phyloP scores from a whole-genome alignment of 1,284 basidiomycete species.

The Cutaneotrichosporon arboriforme region DNA sequence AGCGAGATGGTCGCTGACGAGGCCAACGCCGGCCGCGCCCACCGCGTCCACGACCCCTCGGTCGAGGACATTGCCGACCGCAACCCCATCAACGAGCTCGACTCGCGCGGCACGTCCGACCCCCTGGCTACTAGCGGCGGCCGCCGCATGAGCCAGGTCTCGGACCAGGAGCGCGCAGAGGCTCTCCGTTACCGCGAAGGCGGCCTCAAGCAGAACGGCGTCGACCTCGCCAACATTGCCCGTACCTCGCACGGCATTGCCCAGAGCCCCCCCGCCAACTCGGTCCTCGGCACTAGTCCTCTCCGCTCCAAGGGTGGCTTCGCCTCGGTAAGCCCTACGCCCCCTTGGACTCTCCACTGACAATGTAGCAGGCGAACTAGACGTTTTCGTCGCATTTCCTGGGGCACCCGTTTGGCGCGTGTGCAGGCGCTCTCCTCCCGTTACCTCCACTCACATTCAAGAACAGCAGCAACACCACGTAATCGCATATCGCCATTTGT shows the following conservation, averaged over 20 bases:
- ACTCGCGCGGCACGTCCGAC: slow-evolving; percentile 19
- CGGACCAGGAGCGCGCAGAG: slow-evolving; percentile 60
- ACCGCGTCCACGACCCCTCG: neutral
- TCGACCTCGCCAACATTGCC: slow-evolving; percentile 71
- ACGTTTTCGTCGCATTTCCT: slow-evolving; percentile 1
- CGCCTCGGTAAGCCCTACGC: slow-evolving; percentile 20
- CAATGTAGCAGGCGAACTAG: neutral
- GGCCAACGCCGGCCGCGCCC: slow-evolving; percentile 3
- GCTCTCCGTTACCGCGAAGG: slow-evolving; percentile 42
- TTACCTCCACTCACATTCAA: neutral
- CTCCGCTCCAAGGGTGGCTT: slow-evolving; percentile 42
- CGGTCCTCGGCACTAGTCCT: slow-evolving; percentile 45
- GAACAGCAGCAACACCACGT: slow-evolving; percentile 57
- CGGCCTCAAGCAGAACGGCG: slow-evolving; percentile 41
- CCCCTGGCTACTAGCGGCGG: slow-evolving; percentile 7
- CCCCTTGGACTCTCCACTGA: neutral
- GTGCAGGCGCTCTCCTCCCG: too few species aligned
- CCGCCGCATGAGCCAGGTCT: slow-evolving; percentile 48
- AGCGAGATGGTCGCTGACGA: neutral
- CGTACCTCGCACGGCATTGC: slow-evolving; percentile 71
- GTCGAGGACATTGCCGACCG: slow-evolving; percentile 4
- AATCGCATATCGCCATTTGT: slow-evolving; percentile 46
- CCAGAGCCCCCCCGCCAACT: slow-evolving; percentile 53
- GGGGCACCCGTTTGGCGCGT: neutral
- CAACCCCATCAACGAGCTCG: slow-evolving; percentile 26